Base-by-base conservation (phyloP, 805 yeast species). In the Wickerhamomyces queroliae region DNA sequence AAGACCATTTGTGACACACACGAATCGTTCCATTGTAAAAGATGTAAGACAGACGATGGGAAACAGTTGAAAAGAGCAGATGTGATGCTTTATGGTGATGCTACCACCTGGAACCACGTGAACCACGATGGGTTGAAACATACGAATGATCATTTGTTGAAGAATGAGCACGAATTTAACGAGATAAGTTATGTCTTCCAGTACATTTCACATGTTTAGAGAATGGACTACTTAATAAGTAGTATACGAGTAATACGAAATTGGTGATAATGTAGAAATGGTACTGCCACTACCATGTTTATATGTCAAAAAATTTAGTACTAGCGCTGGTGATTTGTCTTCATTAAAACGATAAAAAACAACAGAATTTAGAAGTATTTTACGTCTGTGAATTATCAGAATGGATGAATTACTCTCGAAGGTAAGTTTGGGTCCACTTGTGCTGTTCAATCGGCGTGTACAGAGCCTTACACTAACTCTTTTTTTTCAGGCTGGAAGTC, bases 91-190 rank as follows among this genome's bases (percentile, higher is more conserved):
- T 93, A 93, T 57, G 99, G 99, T 47, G 99, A 93, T 62, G 86
- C 98, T 0, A 93, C 97, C 0, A 81, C 97, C 0, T 91, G 99
- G 99, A 91, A 93, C 58, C 99, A 93, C 64, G 69, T 86, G 41
- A 74, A 80, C 44, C 85, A 74, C 43, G 72, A 67, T 4, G 77
- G 74, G 2, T 66, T 93, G 53, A 64, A 59, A 21, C 62, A 64
- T 24, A 85, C 90, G 17, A 85, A 88, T 50, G 99, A 93, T 56
- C 72, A 76, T 44, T 64, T 93, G 37, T 65, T 93, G 43, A 73
- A 77, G 47, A 88, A 84, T 52, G 99, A 93, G 58, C 64, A 71
- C 16, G 71, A 74, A 17, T 74, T 72, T 49, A 71, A 77, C 28
- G 88, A 85, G 35, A 78, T 93, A 17, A 76, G 89, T 38, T 93